Evolutionary conservation across 805 yeast genomes (phyloP).

Genomic region (Candida ipomoeae): DNA sequence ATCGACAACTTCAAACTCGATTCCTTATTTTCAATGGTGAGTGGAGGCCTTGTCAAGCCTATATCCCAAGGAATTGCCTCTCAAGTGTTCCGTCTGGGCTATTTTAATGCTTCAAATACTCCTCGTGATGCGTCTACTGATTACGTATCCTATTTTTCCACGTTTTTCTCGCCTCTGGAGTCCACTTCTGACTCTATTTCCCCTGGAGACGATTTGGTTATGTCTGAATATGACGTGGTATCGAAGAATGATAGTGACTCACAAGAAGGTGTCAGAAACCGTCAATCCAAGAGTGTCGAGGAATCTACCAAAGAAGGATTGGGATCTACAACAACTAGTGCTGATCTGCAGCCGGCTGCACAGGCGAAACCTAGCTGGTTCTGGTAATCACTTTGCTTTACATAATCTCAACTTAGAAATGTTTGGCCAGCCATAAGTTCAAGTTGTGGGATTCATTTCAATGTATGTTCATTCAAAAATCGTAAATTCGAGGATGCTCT

Average conservation of each 20-base stretch:
- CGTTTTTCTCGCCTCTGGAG: neutral
- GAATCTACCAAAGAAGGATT: neutral
- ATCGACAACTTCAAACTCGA: conserved; percentile 8
- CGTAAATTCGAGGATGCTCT: neutral
- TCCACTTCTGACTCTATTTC: neutral
- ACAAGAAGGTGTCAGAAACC: neutral
- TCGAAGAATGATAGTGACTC: neutral
- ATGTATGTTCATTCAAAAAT: neutral
- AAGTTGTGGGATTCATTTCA: neutral
- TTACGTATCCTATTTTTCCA: neutral
- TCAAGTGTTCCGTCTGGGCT: neutral
- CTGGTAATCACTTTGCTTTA: neutral
- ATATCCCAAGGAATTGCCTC: neutral
- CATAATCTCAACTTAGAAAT: neutral
- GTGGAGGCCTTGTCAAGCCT: conserved; percentile 7
- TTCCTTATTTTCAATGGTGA: conserved; percentile 7
- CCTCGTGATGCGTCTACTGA: neutral
- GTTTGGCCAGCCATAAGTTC: neutral
- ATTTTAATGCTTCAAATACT: neutral
- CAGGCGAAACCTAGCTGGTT: neutral
- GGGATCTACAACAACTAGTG: neutral
- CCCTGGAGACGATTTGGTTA: neutral
- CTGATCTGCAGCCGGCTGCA: neutral
- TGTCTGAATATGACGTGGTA: conserved; percentile 44
- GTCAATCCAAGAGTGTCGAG: neutral